phyloP scores from a whole-genome alignment of 805 yeast species.

The Candida peoriensis region DNA sequence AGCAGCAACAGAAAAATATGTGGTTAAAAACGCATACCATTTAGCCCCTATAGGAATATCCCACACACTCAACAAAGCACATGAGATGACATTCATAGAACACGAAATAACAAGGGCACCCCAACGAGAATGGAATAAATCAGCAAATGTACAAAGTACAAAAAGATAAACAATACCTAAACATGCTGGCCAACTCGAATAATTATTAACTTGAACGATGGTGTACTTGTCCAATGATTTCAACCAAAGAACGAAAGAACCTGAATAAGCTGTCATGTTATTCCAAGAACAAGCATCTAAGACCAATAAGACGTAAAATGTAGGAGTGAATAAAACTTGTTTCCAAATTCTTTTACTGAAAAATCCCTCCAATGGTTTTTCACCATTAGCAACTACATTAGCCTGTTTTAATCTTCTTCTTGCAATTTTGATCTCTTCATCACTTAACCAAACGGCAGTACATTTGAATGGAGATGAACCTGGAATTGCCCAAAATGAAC shows the following conservation, averaged over 20 bases:
- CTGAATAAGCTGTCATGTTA: conserved; percentile 42
- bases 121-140: conserved; percentile 33
- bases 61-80: conserved; percentile 46
- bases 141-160: conserved; percentile 20
- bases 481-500: conserved; percentile 33
- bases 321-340: conserved; percentile 49
- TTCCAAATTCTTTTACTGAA: conserved; percentile 47
- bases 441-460: conserved; percentile 47
- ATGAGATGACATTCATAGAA: conserved; percentile 43
- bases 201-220: not conserved
- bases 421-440: conserved; percentile 52
- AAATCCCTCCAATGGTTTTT: conserved; percentile 23
- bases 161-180: conserved; percentile 12
- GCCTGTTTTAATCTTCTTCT: conserved; percentile 36
- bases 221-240: conserved; percentile 30
- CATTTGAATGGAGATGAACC: conserved; percentile 43
- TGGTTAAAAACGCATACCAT: conserved; percentile 47
- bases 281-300: conserved; percentile 58
- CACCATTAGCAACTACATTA: conserved; percentile 13
- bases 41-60: conserved; percentile 41
- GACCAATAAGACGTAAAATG: conserved; percentile 45
- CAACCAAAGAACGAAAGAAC: conserved; percentile 41
- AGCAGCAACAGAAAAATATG: conserved; percentile 45
- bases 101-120: conserved; percentile 39
- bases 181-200: conserved; percentile 34